Conservation (phyloP, 768 basidiomycete genomes). For the Polyporus arcularius region DNA sequence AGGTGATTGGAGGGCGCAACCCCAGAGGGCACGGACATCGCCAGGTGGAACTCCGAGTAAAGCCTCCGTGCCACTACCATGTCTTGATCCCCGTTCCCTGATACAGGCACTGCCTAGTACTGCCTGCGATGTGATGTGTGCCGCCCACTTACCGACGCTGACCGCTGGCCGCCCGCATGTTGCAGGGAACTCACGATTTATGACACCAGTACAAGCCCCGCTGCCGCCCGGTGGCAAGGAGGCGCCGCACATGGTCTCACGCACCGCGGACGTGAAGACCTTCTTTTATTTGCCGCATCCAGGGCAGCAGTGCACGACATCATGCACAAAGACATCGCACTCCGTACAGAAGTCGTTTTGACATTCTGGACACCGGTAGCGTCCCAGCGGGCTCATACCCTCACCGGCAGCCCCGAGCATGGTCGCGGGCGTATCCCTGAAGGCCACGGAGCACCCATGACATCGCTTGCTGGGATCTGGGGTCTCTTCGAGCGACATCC, state of each 20-base stretch:
- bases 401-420: constrained; percentile 44
- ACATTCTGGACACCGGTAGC: constrained; percentile 91
- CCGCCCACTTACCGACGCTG: no score
- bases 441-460: constrained; percentile 76
- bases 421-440: constrained; percentile 46
- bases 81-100: background rate
- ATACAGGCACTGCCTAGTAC: background rate
- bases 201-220: background rate
- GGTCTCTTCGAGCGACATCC: constrained; percentile 41
- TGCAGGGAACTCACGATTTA: no score
- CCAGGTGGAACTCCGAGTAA: background rate
- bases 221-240: background rate
- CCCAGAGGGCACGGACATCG: background rate
- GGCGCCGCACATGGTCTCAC: background rate
- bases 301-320: constrained; percentile 93
- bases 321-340: constrained; percentile 96
- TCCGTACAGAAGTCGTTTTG: constrained; percentile 87
- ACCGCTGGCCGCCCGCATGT: no score
- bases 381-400: constrained; percentile 80
- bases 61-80: background rate
- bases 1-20: background rate
- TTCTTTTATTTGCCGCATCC: constrained; percentile 57
- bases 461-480: constrained; percentile 48
- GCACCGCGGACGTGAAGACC: background rate
- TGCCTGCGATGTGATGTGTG: background rate